Percentiles rank a stretch among this genome's conserved stretches.
Conservation (phyloP, 129 eudicot genomes). For the Flaveria trinervia region DNA sequence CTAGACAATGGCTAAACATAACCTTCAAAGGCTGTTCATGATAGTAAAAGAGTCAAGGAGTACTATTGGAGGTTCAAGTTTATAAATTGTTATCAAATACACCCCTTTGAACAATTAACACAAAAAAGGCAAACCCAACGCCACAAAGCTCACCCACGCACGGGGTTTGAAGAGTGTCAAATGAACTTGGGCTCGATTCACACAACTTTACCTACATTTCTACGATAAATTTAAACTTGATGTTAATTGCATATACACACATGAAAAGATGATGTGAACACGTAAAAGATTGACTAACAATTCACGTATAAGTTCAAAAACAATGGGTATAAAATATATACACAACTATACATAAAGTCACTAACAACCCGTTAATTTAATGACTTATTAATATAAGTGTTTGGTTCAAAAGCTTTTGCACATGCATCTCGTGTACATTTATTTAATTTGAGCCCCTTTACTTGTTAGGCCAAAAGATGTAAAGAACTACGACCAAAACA, state of each 20-base stretch:
- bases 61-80: too few relatives aligned
- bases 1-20: too few relatives aligned
- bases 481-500: background rate
- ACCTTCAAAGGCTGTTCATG: too few relatives aligned
- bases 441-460: slow-evolving; percentile 8
- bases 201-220: too few relatives aligned
- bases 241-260: too few relatives aligned
- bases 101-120: background rate
- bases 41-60: too few relatives aligned
- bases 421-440: slow-evolving; percentile 24
- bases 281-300: background rate
- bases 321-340: background rate
- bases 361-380: background rate
- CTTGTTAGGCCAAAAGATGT: slow-evolving; percentile 34
- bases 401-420: slow-evolving; percentile 16
- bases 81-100: background rate
- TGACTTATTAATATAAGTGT: background rate
- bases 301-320: background rate
- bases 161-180: too few relatives aligned
- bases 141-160: too few relatives aligned
- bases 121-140: background rate
- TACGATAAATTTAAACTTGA: too few relatives aligned
- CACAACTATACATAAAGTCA: background rate
- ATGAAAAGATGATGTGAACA: background rate
- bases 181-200: too few relatives aligned